phyloP scores from a whole-genome alignment of 371 early-diverging fungal genomes.

The Coemansia sp. region DNA sequence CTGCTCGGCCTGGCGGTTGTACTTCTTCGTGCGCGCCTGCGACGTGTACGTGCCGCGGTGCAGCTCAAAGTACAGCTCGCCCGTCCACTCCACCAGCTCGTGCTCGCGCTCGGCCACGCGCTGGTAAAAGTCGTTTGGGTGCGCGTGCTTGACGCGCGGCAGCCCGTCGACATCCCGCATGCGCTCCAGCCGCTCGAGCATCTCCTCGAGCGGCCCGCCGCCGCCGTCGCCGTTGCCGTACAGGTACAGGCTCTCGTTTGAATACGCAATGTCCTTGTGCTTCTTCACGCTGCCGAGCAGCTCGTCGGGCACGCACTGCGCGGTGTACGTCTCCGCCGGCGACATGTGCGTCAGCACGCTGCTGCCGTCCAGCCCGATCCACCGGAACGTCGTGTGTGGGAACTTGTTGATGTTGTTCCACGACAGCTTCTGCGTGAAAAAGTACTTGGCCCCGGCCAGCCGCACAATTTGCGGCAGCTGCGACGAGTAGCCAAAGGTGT shows the following conservation, averaged over 20 bases:
- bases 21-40: conserved; percentile 80
- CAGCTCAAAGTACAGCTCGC: conserved; percentile 95
- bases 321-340: conserved; percentile 80
- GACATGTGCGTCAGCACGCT: conserved; percentile 79
- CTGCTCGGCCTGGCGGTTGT: conserved; percentile 83
- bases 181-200: conserved; percentile 82
- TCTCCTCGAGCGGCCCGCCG: conserved; percentile 84
- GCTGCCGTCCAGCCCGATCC: conserved; percentile 75
- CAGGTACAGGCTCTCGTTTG: conserved; percentile 79
- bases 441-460: conserved; percentile 82
- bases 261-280: conserved; percentile 78
- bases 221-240: conserved; percentile 98
- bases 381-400: conserved; percentile 91
- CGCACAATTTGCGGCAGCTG: conserved; percentile 92
- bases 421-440: conserved; percentile 97
- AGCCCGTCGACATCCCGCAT: conserved; percentile 74
- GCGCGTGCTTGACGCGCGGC: conserved; percentile 71
- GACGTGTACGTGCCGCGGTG: conserved; percentile 97
- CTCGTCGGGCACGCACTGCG: conserved; percentile 60
- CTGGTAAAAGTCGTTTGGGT: conserved; percentile 79
- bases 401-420: conserved; percentile 99
- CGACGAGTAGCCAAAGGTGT: conserved; percentile 77
- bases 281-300: conserved; percentile 66
- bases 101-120: conserved; percentile 63
- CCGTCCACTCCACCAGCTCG: conserved; percentile 82